Percentiles rank a stretch among this genome's conserved stretches.
Evolutionary conservation across 176 grass and related monocot genomes (phyloP).

Genomic region (Eremochloa ophiuroides): DNA sequence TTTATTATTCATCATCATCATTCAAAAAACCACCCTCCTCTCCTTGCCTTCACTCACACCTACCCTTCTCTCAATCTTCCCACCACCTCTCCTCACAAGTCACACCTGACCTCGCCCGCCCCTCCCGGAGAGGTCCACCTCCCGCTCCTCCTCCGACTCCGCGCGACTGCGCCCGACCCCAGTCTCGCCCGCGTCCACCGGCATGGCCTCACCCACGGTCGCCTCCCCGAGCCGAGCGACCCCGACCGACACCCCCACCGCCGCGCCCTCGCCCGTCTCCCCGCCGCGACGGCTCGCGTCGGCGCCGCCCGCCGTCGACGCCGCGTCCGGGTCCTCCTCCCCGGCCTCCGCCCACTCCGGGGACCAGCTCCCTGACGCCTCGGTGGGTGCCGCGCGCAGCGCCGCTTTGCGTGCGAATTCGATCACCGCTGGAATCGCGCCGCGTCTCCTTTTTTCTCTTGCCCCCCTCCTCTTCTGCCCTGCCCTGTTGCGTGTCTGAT

Average conservation of each 20-base stretch:
- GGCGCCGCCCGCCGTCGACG: constrained; percentile 22
- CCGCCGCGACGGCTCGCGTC: constrained; percentile 40
- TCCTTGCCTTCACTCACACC: constrained; percentile 10
- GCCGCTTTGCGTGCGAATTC: constrained; percentile 23
- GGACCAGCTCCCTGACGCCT: constrained; percentile 29
- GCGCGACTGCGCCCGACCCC: background rate
- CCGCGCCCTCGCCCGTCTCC: constrained; percentile 33
- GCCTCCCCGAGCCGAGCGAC: constrained; percentile 28
- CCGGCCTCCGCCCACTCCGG: constrained; percentile 34
- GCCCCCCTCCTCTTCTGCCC: background rate
- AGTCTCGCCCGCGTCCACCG: background rate
- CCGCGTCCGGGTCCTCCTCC: constrained; percentile 4
- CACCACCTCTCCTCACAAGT: background rate
- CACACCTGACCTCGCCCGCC: background rate
- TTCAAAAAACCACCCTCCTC: constrained; percentile 2
- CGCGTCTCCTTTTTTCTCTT: background rate
- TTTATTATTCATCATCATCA: constrained; percentile 50
- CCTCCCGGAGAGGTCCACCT: background rate
- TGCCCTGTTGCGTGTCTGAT: background rate
- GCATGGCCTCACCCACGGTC: constrained; percentile 29
- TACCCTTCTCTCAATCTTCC: constrained; percentile 27
- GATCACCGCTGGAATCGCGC: constrained; percentile 11
- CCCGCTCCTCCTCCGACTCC: background rate
- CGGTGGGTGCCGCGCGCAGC: constrained; percentile 31
- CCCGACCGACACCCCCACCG: constrained; percentile 2